Evolutionary conservation across 2,329 filamentous ascomycete species (phyloP).

Genomic region (Claviceps sorghi): DNA sequence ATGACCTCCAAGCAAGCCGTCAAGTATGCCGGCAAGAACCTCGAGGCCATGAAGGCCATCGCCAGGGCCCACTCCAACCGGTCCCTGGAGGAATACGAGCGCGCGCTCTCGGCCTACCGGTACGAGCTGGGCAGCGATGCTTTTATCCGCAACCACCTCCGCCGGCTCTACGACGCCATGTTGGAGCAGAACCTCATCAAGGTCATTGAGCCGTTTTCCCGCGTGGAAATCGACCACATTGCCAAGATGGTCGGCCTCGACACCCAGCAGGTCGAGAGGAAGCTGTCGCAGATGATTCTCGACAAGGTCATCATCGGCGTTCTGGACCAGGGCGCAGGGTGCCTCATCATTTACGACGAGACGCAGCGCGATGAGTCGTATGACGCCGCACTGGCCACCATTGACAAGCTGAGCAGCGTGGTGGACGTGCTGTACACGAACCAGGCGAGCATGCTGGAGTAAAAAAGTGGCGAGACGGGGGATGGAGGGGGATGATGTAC

Average conservation of each 20-base stretch:
- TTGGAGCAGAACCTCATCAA: constrained; percentile 99
- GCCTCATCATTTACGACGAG: constrained; percentile 94
- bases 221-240: constrained; percentile 92
- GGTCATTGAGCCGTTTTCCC: constrained; percentile 96
- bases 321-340: constrained; percentile 91
- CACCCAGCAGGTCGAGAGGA: constrained; percentile 91
- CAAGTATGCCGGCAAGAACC: constrained; percentile 86
- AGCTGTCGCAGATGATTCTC: constrained; percentile 98
- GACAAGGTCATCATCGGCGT: constrained; percentile 98
- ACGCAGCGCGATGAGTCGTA: constrained; percentile 85
- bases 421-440: constrained; percentile 97
- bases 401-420: constrained; percentile 92
- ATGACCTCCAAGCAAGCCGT: constrained; percentile 94
- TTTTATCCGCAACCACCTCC: constrained; percentile 94
- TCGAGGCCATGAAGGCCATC: constrained; percentile 98
- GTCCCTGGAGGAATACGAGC: constrained; percentile 93
- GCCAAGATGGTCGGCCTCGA: constrained; percentile 96
- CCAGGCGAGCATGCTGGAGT: constrained; percentile 91
- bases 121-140: constrained; percentile 88
- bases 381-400: constrained; percentile 83
- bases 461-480: constrained; percentile 15
- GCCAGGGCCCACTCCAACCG: constrained; percentile 90
- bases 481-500: constrained; percentile 4
- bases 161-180: constrained; percentile 94
- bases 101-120: constrained; percentile 74